Evolutionary conservation across 352 stramenopile genomes (phyloP).

Genomic region (Pythium phragmiticola): DNA sequence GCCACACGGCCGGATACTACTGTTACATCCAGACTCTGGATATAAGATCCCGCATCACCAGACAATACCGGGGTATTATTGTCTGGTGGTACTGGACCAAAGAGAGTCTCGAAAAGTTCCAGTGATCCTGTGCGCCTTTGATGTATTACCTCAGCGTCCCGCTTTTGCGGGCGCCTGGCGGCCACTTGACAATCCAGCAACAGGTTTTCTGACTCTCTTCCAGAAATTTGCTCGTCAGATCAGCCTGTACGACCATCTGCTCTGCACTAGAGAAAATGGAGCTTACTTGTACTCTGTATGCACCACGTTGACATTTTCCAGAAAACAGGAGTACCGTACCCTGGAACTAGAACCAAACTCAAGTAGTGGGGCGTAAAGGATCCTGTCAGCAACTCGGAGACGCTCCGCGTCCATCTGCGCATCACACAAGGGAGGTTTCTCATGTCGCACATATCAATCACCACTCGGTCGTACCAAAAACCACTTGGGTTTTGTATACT

Average conservation of each 20-base stretch:
- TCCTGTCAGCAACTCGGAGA: neutral
- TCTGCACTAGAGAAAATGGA: conserved; percentile 5
- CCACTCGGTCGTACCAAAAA: neutral
- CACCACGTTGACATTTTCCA: neutral
- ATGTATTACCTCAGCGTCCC: neutral
- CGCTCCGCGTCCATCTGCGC: neutral
- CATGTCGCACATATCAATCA: neutral
- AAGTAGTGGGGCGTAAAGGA: conserved; percentile 12
- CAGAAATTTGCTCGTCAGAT: conserved; percentile 3
- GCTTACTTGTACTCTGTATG: conserved; percentile 3
- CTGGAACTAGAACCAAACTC: conserved; percentile 2
- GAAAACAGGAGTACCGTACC: conserved; percentile 8
- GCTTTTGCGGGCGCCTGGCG: neutral
- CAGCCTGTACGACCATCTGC: conserved; percentile 5
- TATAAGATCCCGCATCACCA: too few relatives aligned
- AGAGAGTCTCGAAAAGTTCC: neutral
- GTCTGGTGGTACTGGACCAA: neutral
- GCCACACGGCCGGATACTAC: too few relatives aligned
- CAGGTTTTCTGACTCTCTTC: conserved; percentile 16
- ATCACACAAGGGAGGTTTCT: neutral
- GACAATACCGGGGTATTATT: too few relatives aligned
- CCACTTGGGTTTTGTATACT: conserved; percentile 25
- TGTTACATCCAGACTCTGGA: too few relatives aligned
- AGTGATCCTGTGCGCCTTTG: neutral
- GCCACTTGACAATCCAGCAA: conserved; percentile 1